Conservation (phyloP, 2,329 filamentous ascomycete species). For the Shiraia sp. region DNA sequence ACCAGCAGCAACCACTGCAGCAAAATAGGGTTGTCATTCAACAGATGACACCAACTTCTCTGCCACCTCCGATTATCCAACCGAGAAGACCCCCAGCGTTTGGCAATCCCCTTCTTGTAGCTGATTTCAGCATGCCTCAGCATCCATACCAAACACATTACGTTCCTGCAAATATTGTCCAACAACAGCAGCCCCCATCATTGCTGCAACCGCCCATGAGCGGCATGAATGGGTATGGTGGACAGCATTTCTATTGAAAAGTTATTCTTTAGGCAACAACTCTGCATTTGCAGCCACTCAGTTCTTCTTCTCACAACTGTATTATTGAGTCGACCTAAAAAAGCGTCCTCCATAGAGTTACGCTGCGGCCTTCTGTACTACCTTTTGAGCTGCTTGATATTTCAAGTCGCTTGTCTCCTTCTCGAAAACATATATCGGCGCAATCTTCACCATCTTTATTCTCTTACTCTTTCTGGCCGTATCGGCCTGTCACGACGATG, state of each 20-base stretch:
- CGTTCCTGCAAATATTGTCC: constrained; percentile 67
- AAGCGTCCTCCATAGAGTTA: neutral
- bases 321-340: too few species aligned
- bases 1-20: constrained; percentile 12
- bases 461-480: neutral
- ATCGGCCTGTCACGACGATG: constrained; percentile 6
- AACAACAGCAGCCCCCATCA: constrained; percentile 27
- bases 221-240: constrained; percentile 23
- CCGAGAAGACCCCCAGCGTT: constrained; percentile 54
- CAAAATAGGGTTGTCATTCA: constrained; percentile 20
- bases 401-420: neutral
- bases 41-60: constrained; percentile 20
- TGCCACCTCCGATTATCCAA: constrained; percentile 18
- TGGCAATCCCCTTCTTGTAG: constrained; percentile 71
- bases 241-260: constrained; percentile 23
- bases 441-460: neutral
- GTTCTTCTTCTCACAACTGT: too few species aligned
- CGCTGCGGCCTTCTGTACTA: neutral
- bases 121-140: constrained; percentile 76
- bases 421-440: neutral
- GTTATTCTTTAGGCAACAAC: neutral
- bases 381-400: neutral
- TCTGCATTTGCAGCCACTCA: too few species aligned
- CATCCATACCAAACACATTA: constrained; percentile 84
- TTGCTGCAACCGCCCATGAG: constrained; percentile 24